These are phyloP conservation scores for Chalciporus pseudorubinellus DNA, from an alignment of 768 basidiomycete species.

Conservation along the genomic window DNA sequence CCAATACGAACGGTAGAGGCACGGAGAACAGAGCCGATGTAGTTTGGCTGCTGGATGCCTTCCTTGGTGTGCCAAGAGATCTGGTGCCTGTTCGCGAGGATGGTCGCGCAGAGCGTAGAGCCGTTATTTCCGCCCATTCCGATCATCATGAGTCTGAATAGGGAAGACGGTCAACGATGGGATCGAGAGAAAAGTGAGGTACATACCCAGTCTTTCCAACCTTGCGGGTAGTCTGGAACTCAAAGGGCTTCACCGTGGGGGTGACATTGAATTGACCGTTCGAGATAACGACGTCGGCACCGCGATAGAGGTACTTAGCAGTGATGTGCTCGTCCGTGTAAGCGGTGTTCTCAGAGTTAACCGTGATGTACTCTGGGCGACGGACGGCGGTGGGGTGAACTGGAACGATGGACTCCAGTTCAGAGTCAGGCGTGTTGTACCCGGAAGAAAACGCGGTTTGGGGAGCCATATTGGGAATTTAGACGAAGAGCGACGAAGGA, in stretches of 20 bases:
- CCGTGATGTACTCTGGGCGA: conserved; percentile 70
- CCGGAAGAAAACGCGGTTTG: conserved; percentile 54
- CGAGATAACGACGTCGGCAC: conserved; percentile 63
- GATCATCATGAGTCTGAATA: conserved; percentile 86
- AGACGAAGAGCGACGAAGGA: conserved; percentile 28
- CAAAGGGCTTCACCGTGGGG: conserved; percentile 76
- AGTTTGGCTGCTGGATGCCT: conserved; percentile 92
- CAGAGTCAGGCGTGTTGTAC: conserved; percentile 68
- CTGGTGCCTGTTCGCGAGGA: conserved; percentile 93
- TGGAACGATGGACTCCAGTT: conserved; percentile 64
- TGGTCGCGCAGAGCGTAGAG: conserved; percentile 87
- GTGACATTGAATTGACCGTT: conserved; percentile 77
- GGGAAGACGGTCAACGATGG: not conserved
- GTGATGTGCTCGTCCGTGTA: conserved; percentile 85
- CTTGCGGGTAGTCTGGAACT: conserved; percentile 87
- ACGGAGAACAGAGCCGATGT: conserved; percentile 94
- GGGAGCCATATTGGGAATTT: conserved; percentile 47
- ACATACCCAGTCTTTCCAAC: conserved; percentile 92
- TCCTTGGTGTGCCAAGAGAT: conserved; percentile 94
- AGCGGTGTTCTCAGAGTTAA: conserved; percentile 76
- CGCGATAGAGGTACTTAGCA: conserved; percentile 78
- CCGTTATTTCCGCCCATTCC: conserved; percentile 98
- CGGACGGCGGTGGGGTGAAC: conserved; percentile 86
- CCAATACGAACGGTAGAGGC: conserved; percentile 95
- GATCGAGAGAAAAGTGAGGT: conserved; percentile 4